phyloP scores from a whole-genome alignment of 164 flowering plant species.

The Paratinospora sagittata region DNA sequence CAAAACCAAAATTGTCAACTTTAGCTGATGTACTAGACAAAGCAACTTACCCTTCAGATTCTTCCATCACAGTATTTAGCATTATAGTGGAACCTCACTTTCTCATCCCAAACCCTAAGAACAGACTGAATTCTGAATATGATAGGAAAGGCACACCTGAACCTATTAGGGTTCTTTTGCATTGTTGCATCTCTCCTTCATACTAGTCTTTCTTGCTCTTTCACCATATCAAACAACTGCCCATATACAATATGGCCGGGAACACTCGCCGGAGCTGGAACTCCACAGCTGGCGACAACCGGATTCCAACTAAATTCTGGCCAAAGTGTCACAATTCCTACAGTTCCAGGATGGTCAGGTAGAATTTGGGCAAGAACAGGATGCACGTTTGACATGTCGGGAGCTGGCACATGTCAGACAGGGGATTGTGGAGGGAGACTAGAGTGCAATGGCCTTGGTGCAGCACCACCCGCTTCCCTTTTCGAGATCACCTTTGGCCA shows the following conservation, averaged over 20 bases:
- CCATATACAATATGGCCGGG: constrained; percentile 81
- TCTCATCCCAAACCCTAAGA: constrained; percentile 2
- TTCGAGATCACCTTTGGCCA: constrained; percentile 69
- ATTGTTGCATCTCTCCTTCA: constrained; percentile 12
- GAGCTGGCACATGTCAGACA: constrained; percentile 53
- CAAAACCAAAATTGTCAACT: constrained; percentile 37
- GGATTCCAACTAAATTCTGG: constrained; percentile 62
- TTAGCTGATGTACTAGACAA: constrained; percentile 27
- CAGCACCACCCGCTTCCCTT: constrained; percentile 66
- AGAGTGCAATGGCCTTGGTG: constrained; percentile 63
- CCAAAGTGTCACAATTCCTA: constrained; percentile 25
- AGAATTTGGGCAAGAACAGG: constrained; percentile 82
- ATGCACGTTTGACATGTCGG: constrained; percentile 51
- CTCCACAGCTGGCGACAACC: constrained; percentile 46
- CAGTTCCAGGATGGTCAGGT: constrained; percentile 71
- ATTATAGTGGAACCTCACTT: constrained; percentile 1
- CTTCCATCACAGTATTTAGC: background rate
- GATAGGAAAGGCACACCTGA: background rate
- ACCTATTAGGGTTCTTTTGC: constrained; percentile 3
- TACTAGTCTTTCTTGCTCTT: constrained; percentile 27
- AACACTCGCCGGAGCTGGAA: constrained; percentile 60
- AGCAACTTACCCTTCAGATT: constrained; percentile 21
- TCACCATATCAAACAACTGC: constrained; percentile 65
- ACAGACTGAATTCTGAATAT: background rate
- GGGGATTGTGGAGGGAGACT: constrained; percentile 75